Conservation (phyloP, 768 basidiomycete genomes). For the Mycena rebaudengoi region DNA sequence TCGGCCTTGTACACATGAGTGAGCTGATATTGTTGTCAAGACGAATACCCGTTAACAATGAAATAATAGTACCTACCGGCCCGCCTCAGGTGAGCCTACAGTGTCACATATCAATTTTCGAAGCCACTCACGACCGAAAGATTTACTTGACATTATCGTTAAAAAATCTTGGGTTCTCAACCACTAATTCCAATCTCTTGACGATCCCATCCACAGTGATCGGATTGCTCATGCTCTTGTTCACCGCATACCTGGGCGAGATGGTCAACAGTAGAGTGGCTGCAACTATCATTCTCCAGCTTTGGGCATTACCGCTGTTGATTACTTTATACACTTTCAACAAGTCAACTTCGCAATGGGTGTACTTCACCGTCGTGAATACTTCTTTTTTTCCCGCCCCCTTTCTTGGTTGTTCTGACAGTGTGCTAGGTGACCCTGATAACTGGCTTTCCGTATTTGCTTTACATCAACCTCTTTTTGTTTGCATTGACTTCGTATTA, state of each 20-base stretch:
- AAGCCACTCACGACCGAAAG: conserved; percentile 29
- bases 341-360: conserved; percentile 60
- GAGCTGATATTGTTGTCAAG: too few relatives aligned
- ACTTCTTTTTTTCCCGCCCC: too few relatives aligned
- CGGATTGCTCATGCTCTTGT: conserved; percentile 59
- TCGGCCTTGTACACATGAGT: conserved; percentile 65
- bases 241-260: conserved; percentile 60
- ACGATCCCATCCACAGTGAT: conserved; percentile 65
- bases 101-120: not conserved
- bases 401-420: too few relatives aligned
- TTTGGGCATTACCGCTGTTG: conserved; percentile 72
- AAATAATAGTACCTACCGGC: conserved; percentile 57
- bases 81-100: conserved; percentile 51
- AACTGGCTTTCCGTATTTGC: conserved; percentile 61
- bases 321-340: conserved; percentile 64
- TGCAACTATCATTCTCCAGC: conserved; percentile 59
- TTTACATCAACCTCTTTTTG: conserved; percentile 34
- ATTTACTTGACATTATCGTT: conserved; percentile 70
- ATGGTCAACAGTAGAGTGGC: conserved; percentile 63
- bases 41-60: too few relatives aligned
- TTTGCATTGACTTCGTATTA: not conserved
- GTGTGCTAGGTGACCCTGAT: conserved; percentile 61
- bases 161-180: conserved; percentile 68
- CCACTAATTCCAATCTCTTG: conserved; percentile 69
- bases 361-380: conserved; percentile 62